Evolutionary conservation across 1,139 yeast genomes (phyloP), one percentile per base, ranked within the genome.

Genomic region (Scheffersomyces quercinus): DNA sequence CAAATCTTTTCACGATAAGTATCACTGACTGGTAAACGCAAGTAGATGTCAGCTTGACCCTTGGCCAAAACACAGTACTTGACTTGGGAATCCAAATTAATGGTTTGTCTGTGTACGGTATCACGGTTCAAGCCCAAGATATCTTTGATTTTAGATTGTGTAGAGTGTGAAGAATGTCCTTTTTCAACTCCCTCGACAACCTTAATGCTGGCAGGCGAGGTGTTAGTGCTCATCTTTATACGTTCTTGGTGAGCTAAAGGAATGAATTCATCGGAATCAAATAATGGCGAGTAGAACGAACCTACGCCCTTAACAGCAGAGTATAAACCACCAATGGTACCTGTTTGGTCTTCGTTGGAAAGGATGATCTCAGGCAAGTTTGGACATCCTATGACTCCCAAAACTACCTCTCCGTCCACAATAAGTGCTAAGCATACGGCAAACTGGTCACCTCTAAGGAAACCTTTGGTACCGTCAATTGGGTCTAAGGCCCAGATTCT

Each of bases 401-500:
- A 75, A 45, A 85, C 83, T 1, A 89, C 96, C 46, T 80, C 72
- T 10, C 97, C 96, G 58, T 91, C 85, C 37, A 84, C 95, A 42
- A 93, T 83, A 51, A 93, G 71, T 0, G 96, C 97, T 43, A 93
- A 71, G 60, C 99, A 95, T 2, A 93, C 96, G 3, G 99, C 98
- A 65, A 89, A 93, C 64, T 93, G 99, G 49, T 91, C 98, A 35
- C 96, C 96, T 60, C 99, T 77, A 46, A 93, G 72, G 60, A 93
- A 93, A 0, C 99, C 99, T 62, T 91, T 91, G 15, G 99, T 93
- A 12, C 99, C 99, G 61, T 93, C 99, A 50, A 93, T 91, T 29
- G 99, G 99, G 61, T 93, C 99, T 58, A 93, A 70, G 0, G 98
- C 96, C 99, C 99, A 93, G 64, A 88, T 82, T 50, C 98, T 75